Conservation (phyloP, 1,284 basidiomycete genomes). For the Cutaneotrichosporon sp. region DNA sequence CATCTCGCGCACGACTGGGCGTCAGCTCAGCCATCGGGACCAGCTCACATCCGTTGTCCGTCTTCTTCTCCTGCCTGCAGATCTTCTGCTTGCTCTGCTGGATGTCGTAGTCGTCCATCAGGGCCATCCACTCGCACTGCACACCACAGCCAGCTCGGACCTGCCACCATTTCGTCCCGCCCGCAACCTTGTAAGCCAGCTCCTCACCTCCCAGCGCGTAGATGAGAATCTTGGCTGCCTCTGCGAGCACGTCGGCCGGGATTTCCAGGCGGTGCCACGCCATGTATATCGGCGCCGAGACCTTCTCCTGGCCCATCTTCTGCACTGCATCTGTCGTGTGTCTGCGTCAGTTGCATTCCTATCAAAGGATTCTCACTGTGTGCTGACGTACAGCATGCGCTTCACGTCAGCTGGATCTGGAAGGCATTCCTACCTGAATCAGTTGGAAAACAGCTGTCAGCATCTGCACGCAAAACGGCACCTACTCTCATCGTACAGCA, state of each 20-base stretch:
- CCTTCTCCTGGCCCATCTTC: constrained; percentile 75
- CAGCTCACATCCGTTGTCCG: constrained; percentile 13
- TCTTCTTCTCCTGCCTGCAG: background rate
- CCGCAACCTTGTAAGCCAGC: constrained; percentile 66
- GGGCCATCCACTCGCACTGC: constrained; percentile 84
- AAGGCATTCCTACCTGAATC: too few relatives aligned
- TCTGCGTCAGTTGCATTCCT: constrained; percentile 32
- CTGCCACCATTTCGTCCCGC: constrained; percentile 96
- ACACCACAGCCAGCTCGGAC: constrained; percentile 70
- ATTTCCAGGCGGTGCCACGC: constrained; percentile 70
- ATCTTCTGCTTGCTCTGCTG: too few relatives aligned
- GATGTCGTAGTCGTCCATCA: constrained; percentile 52
- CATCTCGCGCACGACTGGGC: constrained; percentile 60
- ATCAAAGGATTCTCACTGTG: constrained; percentile 38
- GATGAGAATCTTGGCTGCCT: constrained; percentile 73
- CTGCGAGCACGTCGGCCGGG: constrained; percentile 64
- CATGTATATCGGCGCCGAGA: constrained; percentile 83
- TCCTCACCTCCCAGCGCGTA: constrained; percentile 79
- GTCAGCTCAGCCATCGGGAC: background rate
- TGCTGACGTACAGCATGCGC: constrained; percentile 60
- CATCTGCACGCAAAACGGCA: too few relatives aligned
- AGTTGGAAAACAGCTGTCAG: too few relatives aligned
- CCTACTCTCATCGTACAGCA: too few relatives aligned
- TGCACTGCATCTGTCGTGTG: constrained; percentile 83
- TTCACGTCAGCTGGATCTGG: constrained; percentile 40